Evolutionary conservation across 768 basidiomycete species (phyloP), one percentile per base, ranked within the genome.

Genomic region (Boletus reticulatus): DNA sequence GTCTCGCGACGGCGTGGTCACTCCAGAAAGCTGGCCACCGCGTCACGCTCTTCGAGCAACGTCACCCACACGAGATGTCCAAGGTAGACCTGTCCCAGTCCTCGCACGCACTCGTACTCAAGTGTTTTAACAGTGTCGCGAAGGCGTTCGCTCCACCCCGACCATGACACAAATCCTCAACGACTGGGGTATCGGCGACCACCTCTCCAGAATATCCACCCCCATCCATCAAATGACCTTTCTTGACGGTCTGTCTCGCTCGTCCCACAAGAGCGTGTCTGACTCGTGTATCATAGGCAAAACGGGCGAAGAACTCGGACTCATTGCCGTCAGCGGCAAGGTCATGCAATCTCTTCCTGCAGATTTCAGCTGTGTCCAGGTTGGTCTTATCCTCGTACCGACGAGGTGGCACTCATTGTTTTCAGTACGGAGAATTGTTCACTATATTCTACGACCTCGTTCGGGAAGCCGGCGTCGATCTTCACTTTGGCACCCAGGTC

Each of bases 141-240:
- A 71, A 7, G 77, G 75, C 24, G 63, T 79, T 16, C 75, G 76
- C 13, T 73, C 78, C 0, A 78, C 81, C n/a, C 83, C 84, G 1
- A 82, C 84, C 57, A 77, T 85, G 78, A 82, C 81, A 36, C 75
- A 76, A 34, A 67, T 85, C 1, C 67, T 85, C 42, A 64, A 73
- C 31, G 72, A 79, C 43, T 86, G 84, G 84, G 82, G 79, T 14
- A 71, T 82, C 1, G 76, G 69, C 16, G 75, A 80, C 34, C 61
- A 65, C 11, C 62, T 86, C 39, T 66, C 72, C 6, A 69, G 71
- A 27, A 69, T 75, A 6, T 43, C 68, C 0, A 50, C 63, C 16
- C 60, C 45, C n/a, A 59, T 63, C 9, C 10, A 37, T 3, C 58
- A 55, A 24, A 55, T 68, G 14, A 32, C 60, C 0, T 60, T 70